Conservation (phyloP, 2,329 filamentous ascomycete genomes). For the Neofusicoccum laricinum region DNA sequence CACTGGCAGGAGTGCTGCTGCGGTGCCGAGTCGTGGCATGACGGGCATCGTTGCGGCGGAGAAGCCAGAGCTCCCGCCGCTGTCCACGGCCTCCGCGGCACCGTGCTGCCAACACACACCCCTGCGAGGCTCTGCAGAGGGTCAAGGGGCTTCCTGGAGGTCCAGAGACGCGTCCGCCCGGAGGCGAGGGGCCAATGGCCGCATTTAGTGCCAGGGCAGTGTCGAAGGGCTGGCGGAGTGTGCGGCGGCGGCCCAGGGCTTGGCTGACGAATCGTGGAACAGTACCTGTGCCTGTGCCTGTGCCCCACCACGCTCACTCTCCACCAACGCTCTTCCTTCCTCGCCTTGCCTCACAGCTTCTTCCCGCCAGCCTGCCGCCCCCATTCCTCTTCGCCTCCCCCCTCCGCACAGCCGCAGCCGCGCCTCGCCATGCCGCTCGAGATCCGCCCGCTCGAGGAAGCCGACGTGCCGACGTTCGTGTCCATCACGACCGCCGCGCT, state of each 20-base stretch:
- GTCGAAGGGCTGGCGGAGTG: neutral
- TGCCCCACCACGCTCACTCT: neutral
- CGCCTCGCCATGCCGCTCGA: conserved; percentile 32
- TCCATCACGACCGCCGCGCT: conserved; percentile 31
- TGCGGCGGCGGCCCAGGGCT: conserved; percentile 5
- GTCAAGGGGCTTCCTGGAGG: neutral
- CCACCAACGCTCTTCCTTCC: neutral
- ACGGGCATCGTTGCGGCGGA: neutral
- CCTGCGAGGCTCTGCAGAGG: neutral
- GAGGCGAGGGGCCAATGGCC: neutral
- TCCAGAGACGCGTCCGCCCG: neutral
- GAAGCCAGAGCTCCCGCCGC: neutral
- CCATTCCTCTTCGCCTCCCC: neutral
- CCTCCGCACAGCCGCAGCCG: neutral
- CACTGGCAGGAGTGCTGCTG: too few relatives aligned
- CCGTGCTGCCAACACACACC: neutral
- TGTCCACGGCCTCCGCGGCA: neutral
- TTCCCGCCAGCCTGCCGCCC: neutral
- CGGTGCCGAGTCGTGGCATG: neutral
- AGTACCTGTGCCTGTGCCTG: too few relatives aligned
- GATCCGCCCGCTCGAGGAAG: conserved; percentile 26
- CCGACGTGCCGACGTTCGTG: conserved; percentile 30
- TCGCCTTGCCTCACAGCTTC: neutral
- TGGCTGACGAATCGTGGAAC: neutral
- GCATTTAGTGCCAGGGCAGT: neutral